Evolutionary conservation across 768 basidiomycete genomes (phyloP), one percentile per base, ranked within the genome.

Genomic region (Suillus subalutaceus): DNA sequence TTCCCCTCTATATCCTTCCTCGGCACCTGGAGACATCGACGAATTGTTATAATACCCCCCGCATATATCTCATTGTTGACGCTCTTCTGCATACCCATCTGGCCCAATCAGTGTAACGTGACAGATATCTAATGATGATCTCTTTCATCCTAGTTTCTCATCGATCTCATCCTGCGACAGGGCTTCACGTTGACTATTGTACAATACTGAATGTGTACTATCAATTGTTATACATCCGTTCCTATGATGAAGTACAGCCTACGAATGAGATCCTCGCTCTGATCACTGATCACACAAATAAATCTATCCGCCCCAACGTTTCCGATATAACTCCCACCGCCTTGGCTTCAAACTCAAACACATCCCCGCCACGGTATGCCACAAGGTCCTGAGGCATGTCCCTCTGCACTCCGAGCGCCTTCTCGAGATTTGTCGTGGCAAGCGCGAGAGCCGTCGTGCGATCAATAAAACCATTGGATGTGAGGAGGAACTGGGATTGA

Each of bases 371-470:
- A 43, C 66, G 71, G 15, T 79, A 81, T 1, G 81, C 82, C 5
- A 83, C 73, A 41, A 80, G 78, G 62, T 80, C 78, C 37, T 75
- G 74, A n/a, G 79, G 73, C 63, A 68, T 73, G 4, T 68, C 46
- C 9, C 60, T 61, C 5, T 64, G 43, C 4, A 84, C 72, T 1
- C 82, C 82, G 3, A 85, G 73, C 18, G 84, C 71, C 55, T 73
- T 78, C 71, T 85, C 82, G 23, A 85, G 72, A 64, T 82, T 85
- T 30, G 73, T 74, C 1, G 79, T 80, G 37, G 72, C 79, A 7
- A 85, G 74, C 16, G 73, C 79, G 32, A 83, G 68, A 0, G 77
- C 78, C 7, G 77, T 73, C 18, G 74, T 69, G 55, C 70, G 74
- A 53, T 75, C 74, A 46, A 85, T 74, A n/a, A 69, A 66, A 1